phyloP scores from a whole-genome alignment of 352 stramenopile genomes.

The Thalassiosira hispida region DNA sequence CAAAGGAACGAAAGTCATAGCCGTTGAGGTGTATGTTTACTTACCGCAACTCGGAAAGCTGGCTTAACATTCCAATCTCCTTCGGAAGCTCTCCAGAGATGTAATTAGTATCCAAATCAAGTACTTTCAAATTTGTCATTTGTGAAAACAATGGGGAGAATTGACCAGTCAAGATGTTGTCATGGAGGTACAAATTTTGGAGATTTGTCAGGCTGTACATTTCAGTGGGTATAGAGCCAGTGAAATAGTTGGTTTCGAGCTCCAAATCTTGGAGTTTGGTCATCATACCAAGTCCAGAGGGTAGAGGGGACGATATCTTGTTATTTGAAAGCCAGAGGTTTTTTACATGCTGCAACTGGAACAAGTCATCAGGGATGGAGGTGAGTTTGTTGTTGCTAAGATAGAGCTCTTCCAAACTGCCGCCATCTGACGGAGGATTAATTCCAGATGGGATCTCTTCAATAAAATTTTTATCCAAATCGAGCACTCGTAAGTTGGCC shows the following conservation, averaged over 20 bases:
- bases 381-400: constrained; percentile 53
- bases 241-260: constrained; percentile 47
- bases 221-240: constrained; percentile 44
- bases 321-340: constrained; percentile 57
- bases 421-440: constrained; percentile 7
- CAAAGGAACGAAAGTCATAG: not conserved
- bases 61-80: constrained; percentile 34
- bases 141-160: constrained; percentile 34
- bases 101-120: constrained; percentile 50
- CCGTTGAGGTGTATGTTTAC: not conserved
- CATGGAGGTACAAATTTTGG: constrained; percentile 28
- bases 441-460: constrained; percentile 37
- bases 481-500: constrained; percentile 43
- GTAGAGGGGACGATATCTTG: constrained; percentile 47
- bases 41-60: constrained; percentile 46
- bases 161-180: constrained; percentile 50
- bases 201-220: constrained; percentile 50
- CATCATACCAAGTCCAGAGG: constrained; percentile 46
- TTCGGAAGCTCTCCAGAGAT: constrained; percentile 43
- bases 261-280: constrained; percentile 37
- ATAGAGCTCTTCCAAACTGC: constrained; percentile 50
- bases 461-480: constrained; percentile 55
- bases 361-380: constrained; percentile 37
- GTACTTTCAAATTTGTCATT: constrained; percentile 40
- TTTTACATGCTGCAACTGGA: constrained; percentile 32